A percentile compares a stretch with the other conserved stretches of the same genome.
Evolutionary conservation across 371 early-diverging fungal species (phyloP).

Genomic region (Mucor mucedo): DNA sequence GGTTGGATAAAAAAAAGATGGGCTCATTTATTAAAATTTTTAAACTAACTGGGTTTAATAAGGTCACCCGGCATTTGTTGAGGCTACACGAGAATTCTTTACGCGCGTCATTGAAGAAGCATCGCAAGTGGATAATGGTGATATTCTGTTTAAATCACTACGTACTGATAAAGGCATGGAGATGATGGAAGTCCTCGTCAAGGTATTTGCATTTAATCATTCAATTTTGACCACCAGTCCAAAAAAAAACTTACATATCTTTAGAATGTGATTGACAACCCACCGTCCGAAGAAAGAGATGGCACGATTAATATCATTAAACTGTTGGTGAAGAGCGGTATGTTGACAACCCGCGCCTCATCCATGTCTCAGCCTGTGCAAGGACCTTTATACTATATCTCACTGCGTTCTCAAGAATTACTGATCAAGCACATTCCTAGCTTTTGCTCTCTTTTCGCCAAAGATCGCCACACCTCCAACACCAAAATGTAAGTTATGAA

Average conservation of each 20-base stretch:
- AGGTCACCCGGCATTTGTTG: slow-evolving; percentile 30
- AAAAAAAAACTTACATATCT: background rate
- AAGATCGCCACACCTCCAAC: slow-evolving; percentile 26
- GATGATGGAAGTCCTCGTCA: slow-evolving; percentile 30
- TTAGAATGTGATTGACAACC: slow-evolving; percentile 25
- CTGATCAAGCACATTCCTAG: slow-evolving; percentile 32
- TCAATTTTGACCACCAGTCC: background rate
- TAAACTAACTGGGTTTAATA: no score
- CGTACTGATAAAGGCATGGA: slow-evolving; percentile 18
- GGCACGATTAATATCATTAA: slow-evolving; percentile 34
- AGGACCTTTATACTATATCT: slow-evolving; percentile 43
- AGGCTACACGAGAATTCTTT: slow-evolving; percentile 39
- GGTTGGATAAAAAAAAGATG: no score
- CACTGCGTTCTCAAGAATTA: slow-evolving; percentile 32
- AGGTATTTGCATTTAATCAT: slow-evolving; percentile 1
- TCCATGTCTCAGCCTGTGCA: slow-evolving; percentile 37
- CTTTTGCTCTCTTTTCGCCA: slow-evolving; percentile 32
- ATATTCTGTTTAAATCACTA: slow-evolving; percentile 32
- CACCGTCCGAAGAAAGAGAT: slow-evolving; percentile 27
- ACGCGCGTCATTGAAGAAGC: slow-evolving; percentile 50
- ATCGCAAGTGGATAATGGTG: slow-evolving; percentile 42
- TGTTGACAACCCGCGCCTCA: slow-evolving; percentile 36
- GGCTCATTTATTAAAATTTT: no score
- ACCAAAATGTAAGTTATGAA: slow-evolving; percentile 28
- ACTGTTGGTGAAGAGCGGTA: slow-evolving; percentile 42